These are phyloP conservation scores for Didymella exigua DNA, from an alignment of 2,329 filamentous ascomycete genomes.

Conservation along the genomic window DNA sequence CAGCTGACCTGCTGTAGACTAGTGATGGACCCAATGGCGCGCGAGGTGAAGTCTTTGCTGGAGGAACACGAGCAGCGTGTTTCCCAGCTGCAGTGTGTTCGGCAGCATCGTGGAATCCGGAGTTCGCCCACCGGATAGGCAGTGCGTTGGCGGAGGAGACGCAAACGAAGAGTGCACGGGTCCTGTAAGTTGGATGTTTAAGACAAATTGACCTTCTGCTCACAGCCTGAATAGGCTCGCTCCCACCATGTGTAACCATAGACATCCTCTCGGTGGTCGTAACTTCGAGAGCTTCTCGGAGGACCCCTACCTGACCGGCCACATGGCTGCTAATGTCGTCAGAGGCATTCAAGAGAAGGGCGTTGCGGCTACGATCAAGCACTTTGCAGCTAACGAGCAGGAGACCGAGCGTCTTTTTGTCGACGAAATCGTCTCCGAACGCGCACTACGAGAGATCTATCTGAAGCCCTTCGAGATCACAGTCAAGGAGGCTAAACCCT, in stretches of 20 bases:
- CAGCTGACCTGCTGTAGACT: slow-evolving; percentile 49
- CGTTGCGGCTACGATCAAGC: slow-evolving; percentile 75
- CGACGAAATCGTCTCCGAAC: slow-evolving; percentile 57
- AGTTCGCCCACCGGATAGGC: slow-evolving; percentile 60
- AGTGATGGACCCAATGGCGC: slow-evolving; percentile 73
- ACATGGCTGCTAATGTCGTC: slow-evolving; percentile 66
- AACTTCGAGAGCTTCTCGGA: slow-evolving; percentile 79
- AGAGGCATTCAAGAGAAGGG: slow-evolving; percentile 68
- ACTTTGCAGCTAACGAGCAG: slow-evolving; percentile 71
- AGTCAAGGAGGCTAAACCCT: slow-evolving; percentile 71
- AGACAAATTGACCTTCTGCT: neutral
- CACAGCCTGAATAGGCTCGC: slow-evolving; percentile 57
- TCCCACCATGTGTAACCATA: slow-evolving; percentile 79
- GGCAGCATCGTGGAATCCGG: slow-evolving; percentile 74
- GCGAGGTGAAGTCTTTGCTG: slow-evolving; percentile 67
- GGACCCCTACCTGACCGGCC: slow-evolving; percentile 70
- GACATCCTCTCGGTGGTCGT: slow-evolving; percentile 77
- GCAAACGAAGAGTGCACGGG: slow-evolving; percentile 73
- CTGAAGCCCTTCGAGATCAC: slow-evolving; percentile 69
- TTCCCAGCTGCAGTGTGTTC: slow-evolving; percentile 75
- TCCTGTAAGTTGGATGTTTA: slow-evolving; percentile 54
- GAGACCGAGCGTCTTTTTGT: slow-evolving; percentile 71
- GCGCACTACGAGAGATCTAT: slow-evolving; percentile 64
- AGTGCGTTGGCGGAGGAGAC: slow-evolving; percentile 73
- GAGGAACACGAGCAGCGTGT: slow-evolving; percentile 68